phyloP scores from a whole-genome alignment of 1,139 yeast genomes.

The Geotrichum klebahnii region DNA sequence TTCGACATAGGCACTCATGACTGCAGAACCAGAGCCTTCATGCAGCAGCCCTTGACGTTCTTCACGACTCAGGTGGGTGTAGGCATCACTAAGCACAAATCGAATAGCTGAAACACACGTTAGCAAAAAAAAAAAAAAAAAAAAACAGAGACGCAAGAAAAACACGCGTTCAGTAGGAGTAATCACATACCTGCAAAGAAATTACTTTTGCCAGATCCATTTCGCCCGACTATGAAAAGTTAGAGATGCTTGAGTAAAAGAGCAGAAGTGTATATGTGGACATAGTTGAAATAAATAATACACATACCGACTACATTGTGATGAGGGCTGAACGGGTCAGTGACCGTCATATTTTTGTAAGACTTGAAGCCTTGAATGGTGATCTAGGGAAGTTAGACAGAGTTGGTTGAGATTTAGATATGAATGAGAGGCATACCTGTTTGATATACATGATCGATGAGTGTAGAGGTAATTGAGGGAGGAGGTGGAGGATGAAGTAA shows the following conservation, averaged over 20 bases:
- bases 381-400: constrained; percentile 39
- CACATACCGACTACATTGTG: constrained; percentile 73
- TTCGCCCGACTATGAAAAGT: constrained; percentile 61
- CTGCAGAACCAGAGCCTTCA: constrained; percentile 71
- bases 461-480: neutral
- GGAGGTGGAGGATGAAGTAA: neutral
- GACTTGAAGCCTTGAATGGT: constrained; percentile 92
- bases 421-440: constrained; percentile 21
- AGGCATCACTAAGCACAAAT: constrained; percentile 87
- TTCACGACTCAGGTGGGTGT: constrained; percentile 80
- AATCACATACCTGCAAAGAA: constrained; percentile 58
- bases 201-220: constrained; percentile 95
- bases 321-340: constrained; percentile 72
- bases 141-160: too few species aligned
- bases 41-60: constrained; percentile 86
- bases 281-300: too few species aligned
- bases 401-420: neutral
- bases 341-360: constrained; percentile 75
- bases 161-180: neutral
- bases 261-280: neutral
- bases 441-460: constrained; percentile 24
- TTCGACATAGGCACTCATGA: constrained; percentile 91
- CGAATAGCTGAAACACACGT: constrained; percentile 58
- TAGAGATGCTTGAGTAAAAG: neutral
- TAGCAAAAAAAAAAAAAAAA: too few species aligned